Percentiles rank a stretch among this genome's conserved stretches.
Evolutionary conservation across 257 asterid genomes (phyloP).

Genomic region (Apocynum venetum): DNA sequence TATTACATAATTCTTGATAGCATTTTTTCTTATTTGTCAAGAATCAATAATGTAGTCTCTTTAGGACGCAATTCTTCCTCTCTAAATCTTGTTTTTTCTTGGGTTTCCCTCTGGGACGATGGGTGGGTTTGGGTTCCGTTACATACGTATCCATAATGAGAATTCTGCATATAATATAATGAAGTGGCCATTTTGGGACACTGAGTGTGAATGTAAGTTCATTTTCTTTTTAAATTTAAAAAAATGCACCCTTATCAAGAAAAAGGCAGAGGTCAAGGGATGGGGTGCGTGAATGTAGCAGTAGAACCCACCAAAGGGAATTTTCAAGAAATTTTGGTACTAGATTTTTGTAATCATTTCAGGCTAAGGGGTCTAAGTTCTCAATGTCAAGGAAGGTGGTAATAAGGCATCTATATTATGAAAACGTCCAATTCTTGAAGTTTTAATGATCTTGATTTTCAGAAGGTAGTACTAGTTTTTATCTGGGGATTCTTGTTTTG

Average conservation of each 20-base stretch:
- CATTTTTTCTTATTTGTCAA: neutral
- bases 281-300: neutral
- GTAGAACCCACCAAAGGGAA: neutral
- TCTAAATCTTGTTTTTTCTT: neutral
- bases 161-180: too few relatives aligned
- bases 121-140: neutral
- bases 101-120: neutral
- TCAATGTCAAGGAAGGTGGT: neutral
- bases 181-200: too few relatives aligned
- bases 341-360: neutral
- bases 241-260: neutral
- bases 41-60: neutral
- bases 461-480: neutral
- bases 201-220: neutral
- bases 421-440: neutral
- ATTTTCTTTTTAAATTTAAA: neutral
- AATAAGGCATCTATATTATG: neutral
- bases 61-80: too few relatives aligned
- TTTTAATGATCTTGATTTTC: neutral
- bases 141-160: neutral
- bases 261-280: neutral
- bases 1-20: neutral
- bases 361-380: neutral
- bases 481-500: constrained; percentile 2
- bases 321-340: neutral